A percentile compares a stretch with the other conserved stretches of the same genome.
phyloP scores from a whole-genome alignment of 2,329 filamentous ascomycete genomes.

The Fusarium brevicatenulatum region DNA sequence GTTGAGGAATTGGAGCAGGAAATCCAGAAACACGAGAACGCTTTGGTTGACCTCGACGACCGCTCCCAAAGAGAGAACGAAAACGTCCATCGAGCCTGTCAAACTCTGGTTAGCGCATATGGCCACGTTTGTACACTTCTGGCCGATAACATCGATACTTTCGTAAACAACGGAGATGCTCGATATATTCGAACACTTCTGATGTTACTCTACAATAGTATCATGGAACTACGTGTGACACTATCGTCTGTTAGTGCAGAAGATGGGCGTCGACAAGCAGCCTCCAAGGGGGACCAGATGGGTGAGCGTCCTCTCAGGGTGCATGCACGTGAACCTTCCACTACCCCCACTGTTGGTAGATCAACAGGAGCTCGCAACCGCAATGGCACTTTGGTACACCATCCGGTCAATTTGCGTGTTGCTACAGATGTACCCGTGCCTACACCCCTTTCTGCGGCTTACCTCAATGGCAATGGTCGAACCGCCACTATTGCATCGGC shows the following conservation, averaged over 20 bases:
- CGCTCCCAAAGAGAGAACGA: slow-evolving; percentile 66
- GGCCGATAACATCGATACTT: slow-evolving; percentile 69
- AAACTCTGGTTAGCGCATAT: slow-evolving; percentile 72
- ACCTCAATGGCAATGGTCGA: slow-evolving; percentile 60
- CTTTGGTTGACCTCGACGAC: slow-evolving; percentile 59
- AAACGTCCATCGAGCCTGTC: slow-evolving; percentile 70
- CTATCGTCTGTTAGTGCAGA: slow-evolving; percentile 50
- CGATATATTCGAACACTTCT: slow-evolving; percentile 73
- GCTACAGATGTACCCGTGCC: slow-evolving; percentile 62
- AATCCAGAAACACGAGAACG: slow-evolving; percentile 68
- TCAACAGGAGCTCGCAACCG: slow-evolving; percentile 48
- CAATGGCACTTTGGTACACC: slow-evolving; percentile 56
- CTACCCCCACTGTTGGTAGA: slow-evolving; percentile 64
- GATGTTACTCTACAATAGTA: slow-evolving; percentile 72
- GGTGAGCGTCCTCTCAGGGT: slow-evolving; percentile 61
- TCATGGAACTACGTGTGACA: slow-evolving; percentile 72
- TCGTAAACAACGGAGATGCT: slow-evolving; percentile 72
- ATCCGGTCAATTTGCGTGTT: slow-evolving; percentile 64
- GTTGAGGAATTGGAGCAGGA: slow-evolving; percentile 73
- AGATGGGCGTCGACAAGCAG: slow-evolving; percentile 34
- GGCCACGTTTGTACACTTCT: slow-evolving; percentile 72
- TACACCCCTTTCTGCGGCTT: slow-evolving; percentile 52
- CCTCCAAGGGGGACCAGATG: slow-evolving; percentile 29
- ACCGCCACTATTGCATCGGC: slow-evolving; percentile 64
- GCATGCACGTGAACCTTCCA: slow-evolving; percentile 62